Evolutionary conservation across 768 basidiomycete species (phyloP), one percentile per base, ranked within the genome.

Genomic region (Rhodocollybia butyracea): DNA sequence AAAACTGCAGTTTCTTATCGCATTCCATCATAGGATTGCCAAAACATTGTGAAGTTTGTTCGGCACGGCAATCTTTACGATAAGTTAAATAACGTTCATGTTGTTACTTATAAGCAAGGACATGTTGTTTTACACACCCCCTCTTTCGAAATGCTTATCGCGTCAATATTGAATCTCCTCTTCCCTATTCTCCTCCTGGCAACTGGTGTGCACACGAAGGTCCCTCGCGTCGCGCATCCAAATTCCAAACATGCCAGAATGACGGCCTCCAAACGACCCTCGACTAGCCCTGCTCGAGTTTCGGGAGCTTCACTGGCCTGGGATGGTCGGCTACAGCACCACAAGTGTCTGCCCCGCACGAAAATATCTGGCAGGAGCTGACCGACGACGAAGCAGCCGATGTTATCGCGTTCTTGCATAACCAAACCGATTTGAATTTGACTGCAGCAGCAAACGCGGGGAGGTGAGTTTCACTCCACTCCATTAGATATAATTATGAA

Each of bases 361-460:
- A 27, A 27, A 53, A 53, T 19, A 32, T 53, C 30, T 53, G 51
- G 51, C 34, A 31, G 5, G 51, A 40, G n/a, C 30, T 53, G 11
- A 53, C 27, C 10, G 31, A 53, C 30, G 51, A 53, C 42, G 51
- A 53, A 53, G 51, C 51, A 4, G 51, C 51, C 27, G 51, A 41
- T 53, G 59, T 63, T 26, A 61, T 63, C 48, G 51, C 57, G 40
- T 63, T 63, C 26, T 54, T 63, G 26, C 62, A 63, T 43, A 57
- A 63, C 27, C 59, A 61, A 38, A 59, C 56, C 2, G 55, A 57
- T 27, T 48, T 61, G 21, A 63, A 63, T 46, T 53, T 63, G 10
- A 63, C 62, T 22, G 58, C 62, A 3, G 53, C 52, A 15, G 57
- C 57, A 3, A 54, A 60, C 19, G 62, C 62, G 10, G 57, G 57